Evolutionary conservation across 2,329 filamentous ascomycete species (phyloP), one percentile per base, ranked within the genome.

Genomic region (Aspergillus pseudonomiae): DNA sequence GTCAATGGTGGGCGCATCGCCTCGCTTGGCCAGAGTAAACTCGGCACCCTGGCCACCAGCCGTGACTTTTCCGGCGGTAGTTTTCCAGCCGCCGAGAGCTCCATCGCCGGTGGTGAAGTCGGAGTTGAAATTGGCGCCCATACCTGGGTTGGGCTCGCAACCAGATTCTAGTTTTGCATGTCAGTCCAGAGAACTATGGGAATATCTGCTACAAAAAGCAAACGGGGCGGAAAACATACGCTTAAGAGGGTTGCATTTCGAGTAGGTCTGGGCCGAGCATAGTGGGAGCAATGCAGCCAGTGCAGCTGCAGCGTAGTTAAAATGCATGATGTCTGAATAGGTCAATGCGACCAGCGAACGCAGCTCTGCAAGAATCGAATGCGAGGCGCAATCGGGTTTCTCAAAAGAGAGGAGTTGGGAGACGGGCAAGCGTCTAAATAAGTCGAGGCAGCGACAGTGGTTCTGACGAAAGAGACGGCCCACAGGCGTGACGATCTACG

Each of bases 1-100:
- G 67, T 86, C 85, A 63, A 99, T 87, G 76, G 94, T 93, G 0
- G 95, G 95, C 2, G 94, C 88, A 74, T 98, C 91, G 67, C 94
- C 93, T 57, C 88, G 84, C 75, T 89, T 82, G 55, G 85, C 80
- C 63, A 99, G 89, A 34, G 91, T 93, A 78, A 99, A 96, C 46
- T 87, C 87, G 30, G 88, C 94, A 70, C 95, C 95, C 73, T 93
- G 85, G 24, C 83, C 71, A 63, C 84, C 84, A 73, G 89, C 93
- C n/a, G 81, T 81, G 58, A 96, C 84, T 10, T 77, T 80, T 59
- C 89, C 90, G 57, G 88, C 87, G 11, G 87, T 89, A 57, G 86
- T 87, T 71, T 89, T 88, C 87, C 89, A 94, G 63, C 71, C 67
- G 21, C 86, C 81, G 43, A 84, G 80, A 78, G 84, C 62, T 84